Base-by-base conservation (phyloP, 2,329 filamentous ascomycete genomes). In the Venturia pyrina region DNA sequence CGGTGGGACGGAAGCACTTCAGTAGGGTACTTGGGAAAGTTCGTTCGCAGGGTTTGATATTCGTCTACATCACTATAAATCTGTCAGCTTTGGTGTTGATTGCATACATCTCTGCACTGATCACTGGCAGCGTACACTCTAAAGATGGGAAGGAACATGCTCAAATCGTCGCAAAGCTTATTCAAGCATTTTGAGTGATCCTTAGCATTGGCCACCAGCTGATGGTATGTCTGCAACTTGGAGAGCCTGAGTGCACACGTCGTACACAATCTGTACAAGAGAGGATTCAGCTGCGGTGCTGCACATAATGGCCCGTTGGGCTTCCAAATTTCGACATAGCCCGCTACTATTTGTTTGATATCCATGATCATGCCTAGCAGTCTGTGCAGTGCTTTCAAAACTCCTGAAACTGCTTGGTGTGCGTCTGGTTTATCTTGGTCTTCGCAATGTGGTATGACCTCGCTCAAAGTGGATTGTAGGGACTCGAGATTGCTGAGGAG, bases 31-130 rank as follows among this genome's bases (percentile, higher is more conserved):
- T 32, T 32, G 6, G 53, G 40, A 65, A 57, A 57, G 21, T 8
- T 24, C 37, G 60, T 13, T 8, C 32, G n/a, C 19, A 19, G 17
- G 0, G 50, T 41, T 37, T 65, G 48, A 34, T 59, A 43, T 24
- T 57, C 46, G n/a, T 65, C 53, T 6, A 65, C 15, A 64, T 64
- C 44, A 17, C 62, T 64, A 40, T 41, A 28, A 19, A 28, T 13
- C 28, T n/a, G 44, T 64, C 48, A 56, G 62, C 28, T 11, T 37
- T 59, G 5, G 19, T 8, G 4, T 57, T 37, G 3, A 37, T 32
- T 7, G 17, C 50, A 19, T 19, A 17, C n/a, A n/a, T n/a, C n/a
- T 19, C 24, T 34, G 17, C 21, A 37, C 15, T 43, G 19, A 19
- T 40, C 19, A n/a, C 4, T 40, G 21, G 57, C 19, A 19, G 2